Base-by-base conservation (phyloP, 2,329 filamentous ascomycete species). In the Penicillium decumbens region DNA sequence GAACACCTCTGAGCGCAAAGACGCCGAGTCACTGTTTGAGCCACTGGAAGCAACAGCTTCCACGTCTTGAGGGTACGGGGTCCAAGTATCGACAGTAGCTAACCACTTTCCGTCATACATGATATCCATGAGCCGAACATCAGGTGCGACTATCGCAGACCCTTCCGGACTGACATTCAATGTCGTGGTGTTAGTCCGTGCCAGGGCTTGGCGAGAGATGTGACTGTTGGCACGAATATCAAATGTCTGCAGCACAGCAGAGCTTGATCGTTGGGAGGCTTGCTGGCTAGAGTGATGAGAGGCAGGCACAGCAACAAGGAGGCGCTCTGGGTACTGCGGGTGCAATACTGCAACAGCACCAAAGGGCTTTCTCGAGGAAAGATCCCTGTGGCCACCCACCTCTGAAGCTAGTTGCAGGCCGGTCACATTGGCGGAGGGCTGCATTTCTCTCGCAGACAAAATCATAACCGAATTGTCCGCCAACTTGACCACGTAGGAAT, bases 401-500 rank as follows among this genome's bases (percentile, higher is more conserved):
- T 75, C 72, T 32, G 76, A 71, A 18, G 60, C 64, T 24, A 73
- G 46, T 67, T 96, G 91, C 37, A 97, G 81, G 1, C 92, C 90
- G 18, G 88, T 85, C 50, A 96, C 81, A 62, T 90, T 93, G 15
- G 88, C 82, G 13, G 85, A 89, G 4, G 93, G 89, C 65, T 87
- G 84, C 67, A 97, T 78, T 68, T 97, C 91, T 10, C 89, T 83
- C 3, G 93, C 96, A 2, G 92, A 95, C 13, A 98, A 70, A 6
- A 96, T 78, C 80, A 97, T 92, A 47, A 86, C 78, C 1, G 90
- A 95, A 70, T 98, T 98, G 68, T 97, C 92, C 25, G 90, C 88
- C 43, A 97, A 77, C 58, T 90, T 87, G 23, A 97, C 69, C 4
- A 84, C 87, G 63, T 97, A 98, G 0, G 87, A 85, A 33, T 88